These are phyloP conservation scores for Beauveria sp. DNA, from an alignment of 2,329 filamentous ascomycete species.

Conservation along the genomic window DNA sequence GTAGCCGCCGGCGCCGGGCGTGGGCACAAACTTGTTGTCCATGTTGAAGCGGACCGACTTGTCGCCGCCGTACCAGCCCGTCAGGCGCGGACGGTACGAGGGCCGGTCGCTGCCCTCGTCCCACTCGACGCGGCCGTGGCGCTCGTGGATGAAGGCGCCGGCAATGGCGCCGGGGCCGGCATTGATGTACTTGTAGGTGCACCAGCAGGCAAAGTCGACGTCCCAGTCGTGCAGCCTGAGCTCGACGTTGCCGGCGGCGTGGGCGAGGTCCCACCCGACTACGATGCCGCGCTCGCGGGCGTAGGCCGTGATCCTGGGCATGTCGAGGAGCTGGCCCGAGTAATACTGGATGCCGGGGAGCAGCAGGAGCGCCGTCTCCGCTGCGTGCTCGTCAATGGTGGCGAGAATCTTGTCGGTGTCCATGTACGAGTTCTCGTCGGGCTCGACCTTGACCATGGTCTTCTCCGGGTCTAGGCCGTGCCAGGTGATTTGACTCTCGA, in stretches of 20 bases:
- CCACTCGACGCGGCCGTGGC: constrained; percentile 51
- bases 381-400: constrained; percentile 66
- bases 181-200: constrained; percentile 92
- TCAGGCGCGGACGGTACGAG: constrained; percentile 56
- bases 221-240: constrained; percentile 78
- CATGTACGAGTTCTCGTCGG: constrained; percentile 52
- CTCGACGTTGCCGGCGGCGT: constrained; percentile 78
- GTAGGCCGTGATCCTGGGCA: constrained; percentile 67
- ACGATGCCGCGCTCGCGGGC: constrained; percentile 63
- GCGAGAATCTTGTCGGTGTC: constrained; percentile 63
- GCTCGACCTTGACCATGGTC: constrained; percentile 68
- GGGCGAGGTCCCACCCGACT: constrained; percentile 83
- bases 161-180: constrained; percentile 75
- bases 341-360: constrained; percentile 89
- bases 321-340: constrained; percentile 82
- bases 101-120: constrained; percentile 28
- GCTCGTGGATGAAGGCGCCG: constrained; percentile 72
- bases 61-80: constrained; percentile 84
- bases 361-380: constrained; percentile 65
- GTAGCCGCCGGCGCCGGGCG: constrained; percentile 70
- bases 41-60: constrained; percentile 72
- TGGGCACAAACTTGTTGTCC: constrained; percentile 72
- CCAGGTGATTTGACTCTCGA: constrained; percentile 70
- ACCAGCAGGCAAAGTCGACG: constrained; percentile 89
- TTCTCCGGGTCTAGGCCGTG: constrained; percentile 59